Evolutionary conservation across 768 basidiomycete genomes (phyloP).

Genomic region (Coprinopsis marcescibilis): DNA sequence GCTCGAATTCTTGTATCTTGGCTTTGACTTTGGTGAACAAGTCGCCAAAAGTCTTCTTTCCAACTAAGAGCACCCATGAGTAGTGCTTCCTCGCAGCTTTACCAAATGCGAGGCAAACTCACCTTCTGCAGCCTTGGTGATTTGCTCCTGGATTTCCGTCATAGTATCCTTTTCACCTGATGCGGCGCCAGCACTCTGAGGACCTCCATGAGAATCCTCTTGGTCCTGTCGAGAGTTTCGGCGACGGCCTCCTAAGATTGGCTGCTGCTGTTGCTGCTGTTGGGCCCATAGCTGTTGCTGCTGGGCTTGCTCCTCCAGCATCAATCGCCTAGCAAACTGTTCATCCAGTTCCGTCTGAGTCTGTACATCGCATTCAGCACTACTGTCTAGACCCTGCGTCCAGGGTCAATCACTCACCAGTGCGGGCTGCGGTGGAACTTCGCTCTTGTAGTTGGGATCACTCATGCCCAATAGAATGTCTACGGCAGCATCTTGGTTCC

Average conservation of each 20-base stretch:
- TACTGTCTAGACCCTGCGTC: background rate
- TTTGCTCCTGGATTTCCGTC: conserved; percentile 67
- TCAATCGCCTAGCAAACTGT: conserved; percentile 66
- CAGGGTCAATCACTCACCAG: no score
- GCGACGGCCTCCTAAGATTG: conserved; percentile 17
- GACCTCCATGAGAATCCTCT: background rate
- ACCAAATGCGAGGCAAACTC: conserved; percentile 20
- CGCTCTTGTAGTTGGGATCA: conserved; percentile 64
- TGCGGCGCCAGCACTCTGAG: background rate
- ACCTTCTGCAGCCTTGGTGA: conserved; percentile 78
- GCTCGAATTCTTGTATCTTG: conserved; percentile 79
- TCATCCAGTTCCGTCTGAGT: conserved; percentile 74
- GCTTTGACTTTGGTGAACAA: conserved; percentile 75
- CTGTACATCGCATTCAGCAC: conserved; percentile 17
- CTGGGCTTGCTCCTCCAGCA: conserved; percentile 54
- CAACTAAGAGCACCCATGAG: conserved; percentile 35
- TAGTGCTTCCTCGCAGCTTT: background rate
- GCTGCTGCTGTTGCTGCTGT: no score
- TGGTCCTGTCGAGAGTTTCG: conserved; percentile 5
- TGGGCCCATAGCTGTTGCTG: conserved; percentile 30
- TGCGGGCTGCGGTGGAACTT: conserved; percentile 23
- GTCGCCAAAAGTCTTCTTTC: conserved; percentile 72
- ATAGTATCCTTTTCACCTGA: conserved; percentile 43
- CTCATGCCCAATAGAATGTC: conserved; percentile 80
- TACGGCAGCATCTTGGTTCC: conserved; percentile 69